Conservation (phyloP, 1,284 basidiomycete genomes). For the Sphaerobolus stellatus region DNA sequence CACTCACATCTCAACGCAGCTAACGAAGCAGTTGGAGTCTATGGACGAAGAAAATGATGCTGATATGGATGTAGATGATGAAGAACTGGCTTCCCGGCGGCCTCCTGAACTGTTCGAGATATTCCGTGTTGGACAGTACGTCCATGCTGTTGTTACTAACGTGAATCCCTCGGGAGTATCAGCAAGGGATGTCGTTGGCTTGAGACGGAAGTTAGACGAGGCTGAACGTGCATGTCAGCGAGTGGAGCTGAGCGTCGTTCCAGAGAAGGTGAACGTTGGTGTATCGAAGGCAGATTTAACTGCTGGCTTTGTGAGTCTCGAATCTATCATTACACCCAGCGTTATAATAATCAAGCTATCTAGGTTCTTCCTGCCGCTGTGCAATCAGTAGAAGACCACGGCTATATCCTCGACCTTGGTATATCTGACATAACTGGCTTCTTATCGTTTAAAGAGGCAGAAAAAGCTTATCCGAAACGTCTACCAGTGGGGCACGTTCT, state of each 20-base stretch:
- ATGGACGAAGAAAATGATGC: conserved; percentile 54
- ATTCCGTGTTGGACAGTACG: conserved; percentile 84
- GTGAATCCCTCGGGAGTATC: conserved; percentile 59
- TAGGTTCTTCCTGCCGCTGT: conserved; percentile 77
- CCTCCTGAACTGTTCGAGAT: conserved; percentile 73
- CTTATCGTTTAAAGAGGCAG: conserved; percentile 67
- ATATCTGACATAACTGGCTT: conserved; percentile 76
- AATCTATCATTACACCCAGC: neutral
- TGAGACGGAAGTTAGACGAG: conserved; percentile 64
- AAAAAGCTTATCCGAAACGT: conserved; percentile 43
- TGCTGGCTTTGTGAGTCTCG: conserved; percentile 61
- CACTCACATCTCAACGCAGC: conserved; percentile 85
- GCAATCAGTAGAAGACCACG: conserved; percentile 91
- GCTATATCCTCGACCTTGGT: conserved; percentile 89
- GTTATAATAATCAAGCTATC: neutral
- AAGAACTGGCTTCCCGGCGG: conserved; percentile 33
- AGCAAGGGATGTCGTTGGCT: conserved; percentile 48
- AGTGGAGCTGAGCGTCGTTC: conserved; percentile 87
- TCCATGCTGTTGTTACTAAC: conserved; percentile 74
- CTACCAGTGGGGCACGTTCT: conserved; percentile 68
- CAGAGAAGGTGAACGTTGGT: conserved; percentile 83
- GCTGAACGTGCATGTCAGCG: conserved; percentile 66
- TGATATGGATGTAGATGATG: conserved; percentile 42
- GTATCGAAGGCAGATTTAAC: conserved; percentile 79
- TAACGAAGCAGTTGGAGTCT: conserved; percentile 71